phyloP scores from a whole-genome alignment of 345 rosid species.

The Linum lewisii region DNA sequence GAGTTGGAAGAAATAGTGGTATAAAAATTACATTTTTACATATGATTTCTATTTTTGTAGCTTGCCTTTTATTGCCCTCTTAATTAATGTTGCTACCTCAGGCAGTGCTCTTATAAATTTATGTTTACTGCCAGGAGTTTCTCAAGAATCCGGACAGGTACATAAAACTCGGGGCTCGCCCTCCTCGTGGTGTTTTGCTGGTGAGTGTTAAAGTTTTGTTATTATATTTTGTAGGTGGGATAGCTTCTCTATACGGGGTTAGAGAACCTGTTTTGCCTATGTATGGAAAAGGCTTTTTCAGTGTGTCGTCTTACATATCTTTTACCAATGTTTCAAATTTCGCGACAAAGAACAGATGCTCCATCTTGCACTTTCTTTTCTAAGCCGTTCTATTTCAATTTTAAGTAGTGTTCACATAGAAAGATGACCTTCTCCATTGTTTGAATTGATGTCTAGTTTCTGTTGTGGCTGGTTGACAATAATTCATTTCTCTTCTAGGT shows the following conservation, averaged over 20 bases:
- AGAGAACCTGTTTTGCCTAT: background rate
- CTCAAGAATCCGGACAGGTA: slow-evolving; percentile 88
- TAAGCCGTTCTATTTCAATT: background rate
- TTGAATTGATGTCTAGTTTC: slow-evolving; percentile 3
- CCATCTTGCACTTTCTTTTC: background rate
- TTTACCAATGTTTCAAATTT: background rate
- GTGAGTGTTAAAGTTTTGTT: slow-evolving; percentile 30
- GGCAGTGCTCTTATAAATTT: slow-evolving; percentile 16
- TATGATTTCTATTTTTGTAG: slow-evolving; percentile 3
- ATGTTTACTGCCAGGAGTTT: slow-evolving; percentile 57
- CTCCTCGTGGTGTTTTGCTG: slow-evolving; percentile 94
- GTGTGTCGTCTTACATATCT: background rate
- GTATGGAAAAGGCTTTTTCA: background rate
- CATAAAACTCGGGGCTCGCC: slow-evolving; percentile 83
- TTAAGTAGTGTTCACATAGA: background rate
- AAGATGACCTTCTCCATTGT: slow-evolving; percentile 1
- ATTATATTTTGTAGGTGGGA: background rate
- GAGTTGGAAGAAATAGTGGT: slow-evolving; percentile 99
- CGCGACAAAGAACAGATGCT: background rate
- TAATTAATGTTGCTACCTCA: slow-evolving; percentile 10
- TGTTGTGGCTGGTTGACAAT: background rate
- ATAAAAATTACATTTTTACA: slow-evolving; percentile 15
- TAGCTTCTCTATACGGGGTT: background rate
- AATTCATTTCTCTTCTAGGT: slow-evolving; percentile 41
- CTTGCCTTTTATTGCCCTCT: background rate